These are phyloP conservation scores for Phytophthora hibernalis DNA, from an alignment of 352 stramenopile genomes.

Conservation along the genomic window DNA sequence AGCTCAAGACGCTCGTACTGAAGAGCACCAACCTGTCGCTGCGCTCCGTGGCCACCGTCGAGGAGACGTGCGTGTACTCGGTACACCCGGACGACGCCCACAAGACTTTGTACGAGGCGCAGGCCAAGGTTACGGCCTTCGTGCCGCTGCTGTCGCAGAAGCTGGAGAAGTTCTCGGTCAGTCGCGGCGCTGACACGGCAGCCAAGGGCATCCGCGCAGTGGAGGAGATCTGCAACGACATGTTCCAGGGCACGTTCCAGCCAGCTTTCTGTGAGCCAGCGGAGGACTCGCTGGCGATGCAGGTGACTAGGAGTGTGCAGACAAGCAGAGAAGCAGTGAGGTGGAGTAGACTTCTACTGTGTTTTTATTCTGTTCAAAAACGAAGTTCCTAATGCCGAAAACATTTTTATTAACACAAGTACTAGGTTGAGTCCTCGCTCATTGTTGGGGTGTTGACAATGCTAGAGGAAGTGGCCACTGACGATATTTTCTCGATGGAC, in stretches of 20 bases:
- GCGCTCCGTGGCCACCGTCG: constrained; percentile 76
- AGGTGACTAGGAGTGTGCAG: constrained; percentile 7
- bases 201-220: constrained; percentile 83
- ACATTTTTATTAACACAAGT: constrained; percentile 31
- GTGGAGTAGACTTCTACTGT: background rate
- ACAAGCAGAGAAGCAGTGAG: constrained; percentile 25
- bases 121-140: constrained; percentile 85
- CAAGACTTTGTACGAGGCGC: constrained; percentile 71
- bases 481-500: constrained; percentile 8
- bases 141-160: constrained; percentile 84
- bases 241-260: constrained; percentile 86
- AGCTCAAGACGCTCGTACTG: constrained; percentile 69
- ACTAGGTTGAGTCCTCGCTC: background rate
- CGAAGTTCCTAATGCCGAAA: constrained; percentile 11
- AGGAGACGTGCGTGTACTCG: constrained; percentile 88
- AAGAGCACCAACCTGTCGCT: constrained; percentile 87
- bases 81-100: constrained; percentile 61
- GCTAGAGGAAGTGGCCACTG: constrained; percentile 1
- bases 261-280: constrained; percentile 64
- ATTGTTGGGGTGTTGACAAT: constrained; percentile 9
- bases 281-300: background rate
- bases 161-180: constrained; percentile 82
- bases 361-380: background rate
- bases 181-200: constrained; percentile 74
- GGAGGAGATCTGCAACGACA: constrained; percentile 85